Base-by-base conservation (phyloP, 805 yeast species). In the Metschnikowia cubensis region DNA sequence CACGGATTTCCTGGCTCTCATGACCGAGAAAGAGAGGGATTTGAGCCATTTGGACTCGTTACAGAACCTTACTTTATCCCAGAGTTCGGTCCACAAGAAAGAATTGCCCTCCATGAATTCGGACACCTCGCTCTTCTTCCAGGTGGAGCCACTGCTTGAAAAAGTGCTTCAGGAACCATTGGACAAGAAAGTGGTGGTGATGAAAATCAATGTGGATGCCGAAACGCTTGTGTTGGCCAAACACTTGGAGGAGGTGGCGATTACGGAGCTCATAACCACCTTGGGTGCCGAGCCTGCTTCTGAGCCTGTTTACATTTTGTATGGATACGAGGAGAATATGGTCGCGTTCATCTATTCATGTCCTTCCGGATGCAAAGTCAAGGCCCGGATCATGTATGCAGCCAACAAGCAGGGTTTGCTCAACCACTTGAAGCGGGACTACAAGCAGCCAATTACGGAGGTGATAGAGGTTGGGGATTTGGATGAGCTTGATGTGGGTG, bases 381-480 rank as follows among this genome's bases (percentile, higher is more conserved):
- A 85, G 66, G 94, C 90, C 47, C 79, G 98, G 59, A 92, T 92
- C 97, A 66, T 90, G 45, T 89, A 90, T 62, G 98, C 99, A 1
- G 80, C 96, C 2, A 85, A 85, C 53, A 85, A 83, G 62, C 76
- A 74, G 47, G 86, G 85, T 6, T 75, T 86, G 48, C 66, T 83
- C 33, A 74, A 72, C 42, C 74, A 77, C 50, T 69, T 87, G 61
- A 73, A 76, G 52, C 63, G 62, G 1, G 57, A 75, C 34, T 61
- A 64, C 8, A 53, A 50, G 15, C 54, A 58, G 21, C 50, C 54
- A 17, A 64, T 84, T 21, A 73, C 73, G 34, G 79, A 79, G 45
- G 64, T 74, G 11, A 62, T 86, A 20, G 94, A 87, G 64, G 82
- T 84, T 48, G 94, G 94, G 10, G 92, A 87, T 62, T 69, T 86